phyloP scores from a whole-genome alignment of 139 green algal species.

The Closterium sp. region DNA sequence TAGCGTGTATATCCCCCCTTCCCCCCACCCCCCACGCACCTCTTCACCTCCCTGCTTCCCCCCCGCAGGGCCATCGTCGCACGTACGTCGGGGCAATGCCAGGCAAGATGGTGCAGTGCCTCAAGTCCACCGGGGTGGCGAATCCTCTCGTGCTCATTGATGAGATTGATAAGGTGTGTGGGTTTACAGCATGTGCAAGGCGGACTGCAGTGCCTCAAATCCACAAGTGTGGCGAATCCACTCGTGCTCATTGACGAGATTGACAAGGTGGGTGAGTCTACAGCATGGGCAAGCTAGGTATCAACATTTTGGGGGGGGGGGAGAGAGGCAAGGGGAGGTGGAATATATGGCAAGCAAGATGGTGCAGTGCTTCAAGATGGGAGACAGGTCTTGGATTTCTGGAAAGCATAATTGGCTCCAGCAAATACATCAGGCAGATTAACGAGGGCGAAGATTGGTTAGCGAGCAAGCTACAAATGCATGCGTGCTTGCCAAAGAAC shows the following conservation, averaged over 20 bases:
- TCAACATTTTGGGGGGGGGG: too few relatives aligned
- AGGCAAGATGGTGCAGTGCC: constrained; percentile 96
- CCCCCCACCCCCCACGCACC: constrained; percentile 2
- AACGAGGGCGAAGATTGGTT: too few relatives aligned
- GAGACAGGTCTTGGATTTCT: too few relatives aligned
- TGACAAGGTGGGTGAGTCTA: constrained; percentile 79
- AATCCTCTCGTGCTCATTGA: constrained; percentile 93
- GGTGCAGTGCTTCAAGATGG: constrained; percentile 97
- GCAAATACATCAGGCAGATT: too few relatives aligned
- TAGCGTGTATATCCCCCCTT: constrained; percentile 11
- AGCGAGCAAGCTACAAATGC: too few relatives aligned
- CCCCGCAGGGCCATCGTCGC: constrained; percentile 65
- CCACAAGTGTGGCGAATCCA: constrained; percentile 78
- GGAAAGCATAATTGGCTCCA: too few relatives aligned
- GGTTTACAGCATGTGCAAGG: too few relatives aligned
- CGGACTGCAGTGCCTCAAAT: constrained; percentile 97
- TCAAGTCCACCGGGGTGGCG: constrained; percentile 72
- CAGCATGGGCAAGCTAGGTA: too few relatives aligned
- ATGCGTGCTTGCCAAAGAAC: too few relatives aligned
- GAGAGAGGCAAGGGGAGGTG: too few relatives aligned
- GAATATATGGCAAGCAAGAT: constrained; percentile 57
- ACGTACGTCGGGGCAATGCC: constrained; percentile 99
- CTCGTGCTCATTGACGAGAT: constrained; percentile 98
- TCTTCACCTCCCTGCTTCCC: constrained; percentile 1
- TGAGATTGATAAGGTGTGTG: constrained; percentile 88